These are phyloP conservation scores for Auxenochlorella protothecoides DNA, from an alignment of 139 green algal species.

Conservation along the genomic window DNA sequence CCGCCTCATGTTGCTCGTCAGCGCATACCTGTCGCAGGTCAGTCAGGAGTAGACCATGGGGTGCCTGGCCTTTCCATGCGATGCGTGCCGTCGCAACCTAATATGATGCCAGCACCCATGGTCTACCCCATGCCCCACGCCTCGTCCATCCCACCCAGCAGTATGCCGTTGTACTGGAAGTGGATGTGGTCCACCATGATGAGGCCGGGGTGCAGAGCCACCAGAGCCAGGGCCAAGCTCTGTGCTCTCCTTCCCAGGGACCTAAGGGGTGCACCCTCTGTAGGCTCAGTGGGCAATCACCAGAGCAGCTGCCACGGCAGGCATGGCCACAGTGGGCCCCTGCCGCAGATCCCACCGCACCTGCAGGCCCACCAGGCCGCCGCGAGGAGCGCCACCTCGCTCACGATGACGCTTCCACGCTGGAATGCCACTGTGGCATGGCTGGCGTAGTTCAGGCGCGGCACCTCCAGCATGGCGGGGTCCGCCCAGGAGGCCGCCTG, in stretches of 20 bases:
- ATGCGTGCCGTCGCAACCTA: no score
- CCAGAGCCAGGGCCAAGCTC: slow-evolving; percentile 23
- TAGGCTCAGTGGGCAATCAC: no score
- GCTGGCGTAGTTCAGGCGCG: slow-evolving; percentile 41
- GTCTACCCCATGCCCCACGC: no score
- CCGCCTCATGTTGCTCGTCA: no score
- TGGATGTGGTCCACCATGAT: slow-evolving; percentile 95
- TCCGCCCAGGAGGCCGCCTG: slow-evolving; percentile 55
- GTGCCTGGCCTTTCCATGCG: no score
- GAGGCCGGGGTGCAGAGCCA: slow-evolving; percentile 58
- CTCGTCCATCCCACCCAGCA: slow-evolving; percentile 54
- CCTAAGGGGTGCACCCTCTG: no score
- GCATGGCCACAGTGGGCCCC: neutral
- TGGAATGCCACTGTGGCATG: slow-evolving; percentile 64
- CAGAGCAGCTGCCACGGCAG: neutral
- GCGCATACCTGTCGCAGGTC: no score
- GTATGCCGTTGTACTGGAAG: slow-evolving; percentile 97
- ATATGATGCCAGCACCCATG: no score
- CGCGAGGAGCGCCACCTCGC: slow-evolving; percentile 46
- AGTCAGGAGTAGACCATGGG: no score
- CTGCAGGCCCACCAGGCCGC: slow-evolving; percentile 28
- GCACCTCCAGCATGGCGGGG: slow-evolving; percentile 60
- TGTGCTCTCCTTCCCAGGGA: no score
- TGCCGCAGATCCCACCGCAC: neutral
- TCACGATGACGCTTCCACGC: slow-evolving; percentile 55